phyloP scores from a whole-genome alignment of 2,329 filamentous ascomycete genomes.

The Capronia coronata region DNA sequence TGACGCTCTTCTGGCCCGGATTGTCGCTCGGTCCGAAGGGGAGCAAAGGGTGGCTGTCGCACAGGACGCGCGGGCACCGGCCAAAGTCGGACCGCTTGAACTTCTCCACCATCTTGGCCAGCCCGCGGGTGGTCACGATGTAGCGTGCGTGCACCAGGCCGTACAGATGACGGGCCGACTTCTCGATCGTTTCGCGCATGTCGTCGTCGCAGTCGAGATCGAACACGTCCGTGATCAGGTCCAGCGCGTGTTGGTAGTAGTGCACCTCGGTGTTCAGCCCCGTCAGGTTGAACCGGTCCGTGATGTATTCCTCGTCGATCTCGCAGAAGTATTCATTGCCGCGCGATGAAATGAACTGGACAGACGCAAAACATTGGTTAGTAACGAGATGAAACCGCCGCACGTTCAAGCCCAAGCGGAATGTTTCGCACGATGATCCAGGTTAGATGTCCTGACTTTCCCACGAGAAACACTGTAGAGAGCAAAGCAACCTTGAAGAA shows the following conservation, averaged over 20 bases:
- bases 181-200: constrained; percentile 96
- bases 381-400: constrained; percentile 3
- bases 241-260: constrained; percentile 97
- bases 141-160: constrained; percentile 94
- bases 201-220: constrained; percentile 98
- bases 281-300: constrained; percentile 95
- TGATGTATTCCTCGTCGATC: constrained; percentile 97
- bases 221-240: constrained; percentile 96
- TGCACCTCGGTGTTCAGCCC: constrained; percentile 95
- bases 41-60: constrained; percentile 83
- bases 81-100: constrained; percentile 98
- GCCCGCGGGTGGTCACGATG: constrained; percentile 87
- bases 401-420: constrained; percentile 1
- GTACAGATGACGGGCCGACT: constrained; percentile 90
- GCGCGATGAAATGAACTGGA: constrained; percentile 90
- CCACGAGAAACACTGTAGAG: neutral
- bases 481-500: neutral
- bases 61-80: constrained; percentile 94
- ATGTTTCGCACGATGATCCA: constrained; percentile 4
- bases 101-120: constrained; percentile 98
- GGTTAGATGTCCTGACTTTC: neutral
- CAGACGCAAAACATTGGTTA: constrained; percentile 8
- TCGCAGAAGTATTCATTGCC: constrained; percentile 99
- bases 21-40: constrained; percentile 92
- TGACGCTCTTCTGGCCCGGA: constrained; percentile 80